Percentiles rank a stretch among this genome's conserved stretches.
Conservation (phyloP, 192 early-diverging fungal genomes). For the Backusella tuberculispora region DNA sequence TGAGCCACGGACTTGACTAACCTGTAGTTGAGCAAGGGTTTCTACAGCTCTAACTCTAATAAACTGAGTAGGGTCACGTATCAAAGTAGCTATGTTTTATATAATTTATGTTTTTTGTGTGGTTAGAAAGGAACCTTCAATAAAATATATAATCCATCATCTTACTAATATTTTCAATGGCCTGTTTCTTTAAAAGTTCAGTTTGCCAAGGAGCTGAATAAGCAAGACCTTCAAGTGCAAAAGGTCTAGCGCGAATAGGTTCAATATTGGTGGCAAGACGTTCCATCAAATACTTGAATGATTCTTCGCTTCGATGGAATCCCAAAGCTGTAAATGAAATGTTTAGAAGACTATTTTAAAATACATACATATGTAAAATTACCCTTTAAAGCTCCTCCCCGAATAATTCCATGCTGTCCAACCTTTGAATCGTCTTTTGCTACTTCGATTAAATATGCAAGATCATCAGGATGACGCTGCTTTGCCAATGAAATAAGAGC, state of each 20-base stretch:
- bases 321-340: conserved; percentile 34
- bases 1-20: neutral
- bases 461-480: conserved; percentile 52
- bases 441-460: conserved; percentile 42
- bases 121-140: too few relatives aligned
- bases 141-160: neutral
- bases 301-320: conserved; percentile 41
- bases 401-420: conserved; percentile 44
- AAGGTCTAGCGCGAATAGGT: neutral
- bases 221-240: neutral
- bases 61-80: conserved; percentile 10
- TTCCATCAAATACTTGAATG: conserved; percentile 43
- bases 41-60: neutral
- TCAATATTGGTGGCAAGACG: conserved; percentile 19
- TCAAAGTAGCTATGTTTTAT: conserved; percentile 12
- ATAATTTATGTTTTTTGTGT: too few relatives aligned
- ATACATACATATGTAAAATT: neutral
- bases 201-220: conserved; percentile 30
- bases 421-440: conserved; percentile 39
- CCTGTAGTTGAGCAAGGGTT: conserved; percentile 12
- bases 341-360: neutral
- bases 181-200: conserved; percentile 16
- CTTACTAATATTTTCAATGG: conserved; percentile 31
- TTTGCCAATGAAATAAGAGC: conserved; percentile 43
- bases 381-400: conserved; percentile 47